Evolutionary conservation across 208 protist species (phyloP).

Genomic region (Acanthamoeba lenticulata): DNA sequence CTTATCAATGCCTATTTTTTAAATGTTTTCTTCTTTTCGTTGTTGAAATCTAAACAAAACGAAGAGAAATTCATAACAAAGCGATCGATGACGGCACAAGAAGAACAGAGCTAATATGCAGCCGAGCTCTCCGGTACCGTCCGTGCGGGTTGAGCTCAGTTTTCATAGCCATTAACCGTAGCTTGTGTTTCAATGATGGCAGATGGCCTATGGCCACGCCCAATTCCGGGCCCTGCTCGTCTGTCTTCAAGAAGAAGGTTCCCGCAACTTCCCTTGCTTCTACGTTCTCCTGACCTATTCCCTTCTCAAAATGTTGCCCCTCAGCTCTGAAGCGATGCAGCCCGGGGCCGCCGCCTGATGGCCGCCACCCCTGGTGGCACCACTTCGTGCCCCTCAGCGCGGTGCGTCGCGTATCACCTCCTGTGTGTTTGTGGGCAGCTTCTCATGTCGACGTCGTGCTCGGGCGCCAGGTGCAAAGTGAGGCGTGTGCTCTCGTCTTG

Average conservation of each 20-base stretch:
- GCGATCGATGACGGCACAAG: too few relatives aligned
- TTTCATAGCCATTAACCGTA: too few relatives aligned
- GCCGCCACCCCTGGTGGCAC: not conserved
- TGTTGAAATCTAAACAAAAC: too few relatives aligned
- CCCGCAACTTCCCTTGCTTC: not conserved
- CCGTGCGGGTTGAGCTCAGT: too few relatives aligned
- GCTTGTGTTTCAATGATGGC: too few relatives aligned
- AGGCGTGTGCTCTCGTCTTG: not conserved
- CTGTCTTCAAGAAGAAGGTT: not conserved
- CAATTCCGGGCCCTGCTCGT: not conserved
- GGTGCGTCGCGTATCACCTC: not conserved
- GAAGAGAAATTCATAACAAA: too few relatives aligned
- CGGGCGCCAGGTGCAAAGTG: not conserved
- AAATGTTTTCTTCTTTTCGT: too few relatives aligned
- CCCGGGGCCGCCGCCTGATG: not conserved
- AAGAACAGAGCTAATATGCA: too few relatives aligned
- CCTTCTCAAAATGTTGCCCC: not conserved
- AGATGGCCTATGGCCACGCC: too few relatives aligned
- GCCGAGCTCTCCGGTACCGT: too few relatives aligned
- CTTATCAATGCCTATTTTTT: too few relatives aligned
- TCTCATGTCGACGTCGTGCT: not conserved
- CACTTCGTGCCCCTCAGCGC: not conserved
- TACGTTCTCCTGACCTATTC: not conserved
- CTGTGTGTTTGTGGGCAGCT: not conserved
- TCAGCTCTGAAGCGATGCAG: not conserved